Evolutionary conservation across 2,329 filamentous ascomycete species (phyloP).

Genomic region (Epichloe scottii): DNA sequence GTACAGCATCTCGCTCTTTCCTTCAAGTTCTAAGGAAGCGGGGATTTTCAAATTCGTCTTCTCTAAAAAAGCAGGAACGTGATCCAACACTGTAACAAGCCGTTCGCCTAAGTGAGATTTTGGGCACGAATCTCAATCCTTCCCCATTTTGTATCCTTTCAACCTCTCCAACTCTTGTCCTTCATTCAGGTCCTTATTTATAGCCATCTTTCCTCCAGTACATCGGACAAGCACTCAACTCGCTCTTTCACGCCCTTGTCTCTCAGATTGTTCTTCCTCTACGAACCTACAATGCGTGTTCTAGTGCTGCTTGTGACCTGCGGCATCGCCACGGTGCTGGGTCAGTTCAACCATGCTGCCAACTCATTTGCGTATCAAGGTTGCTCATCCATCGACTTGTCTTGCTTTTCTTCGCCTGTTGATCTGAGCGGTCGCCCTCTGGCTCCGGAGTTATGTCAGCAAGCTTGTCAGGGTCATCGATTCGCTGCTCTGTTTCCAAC

Average conservation of each 20-base stretch:
- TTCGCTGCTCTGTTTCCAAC: slow-evolving; percentile 20
- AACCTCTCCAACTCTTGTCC: slow-evolving; percentile 3
- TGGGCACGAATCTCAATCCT: background rate
- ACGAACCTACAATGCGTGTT: slow-evolving; percentile 12
- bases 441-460: slow-evolving; percentile 17
- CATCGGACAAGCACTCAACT: slow-evolving; percentile 1
- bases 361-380: slow-evolving; percentile 15
- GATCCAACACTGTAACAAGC: background rate
- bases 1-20: slow-evolving; percentile 2
- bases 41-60: background rate
- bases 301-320: slow-evolving; percentile 12
- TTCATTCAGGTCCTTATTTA: slow-evolving; percentile 6
- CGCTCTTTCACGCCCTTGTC: background rate
- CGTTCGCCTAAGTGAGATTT: background rate
- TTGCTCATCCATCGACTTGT: slow-evolving; percentile 16
- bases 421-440: slow-evolving; percentile 11
- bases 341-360: slow-evolving; percentile 10
- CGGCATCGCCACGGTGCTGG: slow-evolving; percentile 12
- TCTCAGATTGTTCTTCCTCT: slow-evolving; percentile 2
- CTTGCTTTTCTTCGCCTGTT: slow-evolving; percentile 15
- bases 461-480: slow-evolving; percentile 15
- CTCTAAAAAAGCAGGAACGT: background rate
- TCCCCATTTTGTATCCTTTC: slow-evolving; percentile 4
- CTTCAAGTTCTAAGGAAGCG: background rate
- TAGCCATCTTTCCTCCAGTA: slow-evolving; percentile 3